Conservation (phyloP, 352 stramenopile species). For the Globisporangium okanoganense region DNA sequence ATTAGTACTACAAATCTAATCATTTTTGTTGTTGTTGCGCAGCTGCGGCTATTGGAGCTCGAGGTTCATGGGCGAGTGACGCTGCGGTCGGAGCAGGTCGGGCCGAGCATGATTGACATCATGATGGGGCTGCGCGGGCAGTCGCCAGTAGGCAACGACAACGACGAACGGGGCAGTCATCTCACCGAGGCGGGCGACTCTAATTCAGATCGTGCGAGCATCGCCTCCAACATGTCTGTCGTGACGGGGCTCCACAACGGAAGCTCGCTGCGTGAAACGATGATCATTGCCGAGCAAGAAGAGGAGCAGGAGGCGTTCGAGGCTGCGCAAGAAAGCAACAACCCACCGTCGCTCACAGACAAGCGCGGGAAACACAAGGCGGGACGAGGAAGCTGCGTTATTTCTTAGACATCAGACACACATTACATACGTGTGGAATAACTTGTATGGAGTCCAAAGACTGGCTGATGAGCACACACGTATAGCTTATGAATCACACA, state of each 20-base stretch:
- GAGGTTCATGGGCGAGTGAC: conserved; percentile 61
- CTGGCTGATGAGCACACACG: not conserved
- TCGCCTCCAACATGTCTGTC: conserved; percentile 62
- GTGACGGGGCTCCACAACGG: conserved; percentile 42
- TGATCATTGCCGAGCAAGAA: conserved; percentile 65
- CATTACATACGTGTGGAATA: not conserved
- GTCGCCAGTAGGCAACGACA: conserved; percentile 25
- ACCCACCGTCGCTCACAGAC: conserved; percentile 12
- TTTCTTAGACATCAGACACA: conserved; percentile 13
- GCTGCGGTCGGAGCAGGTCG: conserved; percentile 52
- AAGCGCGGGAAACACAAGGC: conserved; percentile 10
- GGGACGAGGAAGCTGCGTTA: conserved; percentile 17
- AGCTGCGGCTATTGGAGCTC: conserved; percentile 49
- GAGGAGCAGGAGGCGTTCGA: conserved; percentile 26
- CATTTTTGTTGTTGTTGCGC: not conserved
- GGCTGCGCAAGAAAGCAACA: not conserved
- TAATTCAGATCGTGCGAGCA: conserved; percentile 47
- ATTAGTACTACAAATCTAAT: not conserved
- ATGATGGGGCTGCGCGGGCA: conserved; percentile 61
- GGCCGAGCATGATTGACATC: conserved; percentile 72
- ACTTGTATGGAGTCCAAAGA: not conserved
- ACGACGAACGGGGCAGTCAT: conserved; percentile 42
- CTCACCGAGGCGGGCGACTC: conserved; percentile 37
- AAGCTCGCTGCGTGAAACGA: conserved; percentile 55
- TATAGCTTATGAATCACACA: not conserved